A percentile compares a stretch with the other conserved stretches of the same genome.
Conservation (phyloP, 225 moss, liverwort and hornwort genomes). For the Pleurozium schreberi region DNA sequence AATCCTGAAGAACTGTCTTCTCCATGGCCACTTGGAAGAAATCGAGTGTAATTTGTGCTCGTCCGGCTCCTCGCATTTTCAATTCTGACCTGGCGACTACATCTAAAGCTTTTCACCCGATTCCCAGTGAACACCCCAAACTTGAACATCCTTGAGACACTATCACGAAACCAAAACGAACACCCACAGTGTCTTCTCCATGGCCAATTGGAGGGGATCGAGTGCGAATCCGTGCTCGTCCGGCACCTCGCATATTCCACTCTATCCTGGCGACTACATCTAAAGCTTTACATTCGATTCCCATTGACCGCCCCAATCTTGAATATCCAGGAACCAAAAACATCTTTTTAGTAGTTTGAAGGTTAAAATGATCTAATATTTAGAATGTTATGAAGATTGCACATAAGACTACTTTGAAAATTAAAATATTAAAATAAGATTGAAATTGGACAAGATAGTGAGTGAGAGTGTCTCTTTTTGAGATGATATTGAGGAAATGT, state of each 20-base stretch:
- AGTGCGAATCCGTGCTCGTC: not conserved
- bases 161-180: not conserved
- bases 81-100: not conserved
- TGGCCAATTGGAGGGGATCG: not conserved
- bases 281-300: not conserved
- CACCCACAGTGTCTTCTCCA: not conserved
- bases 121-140: not conserved
- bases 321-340: not conserved
- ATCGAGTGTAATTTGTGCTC: not conserved
- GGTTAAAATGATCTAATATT: not conserved
- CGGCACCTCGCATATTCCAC: not conserved
- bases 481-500: too few relatives aligned
- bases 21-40: not conserved
- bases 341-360: accelerated
- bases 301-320: not conserved
- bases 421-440: not conserved
- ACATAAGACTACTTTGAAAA: not conserved
- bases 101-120: not conserved
- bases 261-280: not conserved
- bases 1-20: not conserved
- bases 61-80: not conserved
- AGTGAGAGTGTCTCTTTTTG: too few relatives aligned
- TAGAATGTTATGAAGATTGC: not conserved
- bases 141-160: not conserved
- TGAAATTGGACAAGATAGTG: not conserved